Percentiles rank a stretch among this genome's conserved stretches.
Evolutionary conservation across 23 red algal species (phyloP).

Genomic region (Gracilaria caudata): DNA sequence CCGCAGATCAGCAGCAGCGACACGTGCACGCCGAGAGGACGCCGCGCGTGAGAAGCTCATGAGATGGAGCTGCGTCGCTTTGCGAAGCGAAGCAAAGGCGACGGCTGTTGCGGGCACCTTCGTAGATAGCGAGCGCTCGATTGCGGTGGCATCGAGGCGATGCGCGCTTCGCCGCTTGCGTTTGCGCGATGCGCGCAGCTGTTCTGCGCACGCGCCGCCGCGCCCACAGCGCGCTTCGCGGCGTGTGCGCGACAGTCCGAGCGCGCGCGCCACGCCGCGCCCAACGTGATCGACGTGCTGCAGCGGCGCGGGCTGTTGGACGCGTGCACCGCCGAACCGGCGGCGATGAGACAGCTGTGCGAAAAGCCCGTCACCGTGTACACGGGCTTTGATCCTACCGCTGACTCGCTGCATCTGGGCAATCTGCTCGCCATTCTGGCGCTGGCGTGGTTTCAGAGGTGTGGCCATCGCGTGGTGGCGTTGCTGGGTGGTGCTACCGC

Average conservation of each 20-base stretch:
- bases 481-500: conserved; percentile 91
- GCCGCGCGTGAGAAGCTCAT: no score
- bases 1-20: not conserved
- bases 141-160: not conserved
- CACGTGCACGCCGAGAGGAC: not conserved
- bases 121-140: no score
- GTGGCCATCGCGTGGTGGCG: conserved; percentile 81
- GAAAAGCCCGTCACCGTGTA: conserved; percentile 74
- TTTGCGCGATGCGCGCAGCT: conserved; percentile 21
- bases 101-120: no score
- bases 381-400: conserved; percentile 95
- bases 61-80: no score
- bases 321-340: conserved; percentile 39
- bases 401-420: conserved; percentile 94
- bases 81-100: no score
- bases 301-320: conserved; percentile 75
- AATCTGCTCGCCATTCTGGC: conserved; percentile 90
- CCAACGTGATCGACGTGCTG: conserved; percentile 82
- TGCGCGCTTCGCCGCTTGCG: not conserved
- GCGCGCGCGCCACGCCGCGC: conserved; percentile 8
- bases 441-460: conserved; percentile 90
- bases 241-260: not conserved
- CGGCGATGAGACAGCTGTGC: conserved; percentile 25
- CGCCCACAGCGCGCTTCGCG: not conserved
- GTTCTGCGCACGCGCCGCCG: not conserved